Base-by-base conservation (phyloP, 345 rosid genomes). In the Psidium friedrichsthalianum region DNA sequence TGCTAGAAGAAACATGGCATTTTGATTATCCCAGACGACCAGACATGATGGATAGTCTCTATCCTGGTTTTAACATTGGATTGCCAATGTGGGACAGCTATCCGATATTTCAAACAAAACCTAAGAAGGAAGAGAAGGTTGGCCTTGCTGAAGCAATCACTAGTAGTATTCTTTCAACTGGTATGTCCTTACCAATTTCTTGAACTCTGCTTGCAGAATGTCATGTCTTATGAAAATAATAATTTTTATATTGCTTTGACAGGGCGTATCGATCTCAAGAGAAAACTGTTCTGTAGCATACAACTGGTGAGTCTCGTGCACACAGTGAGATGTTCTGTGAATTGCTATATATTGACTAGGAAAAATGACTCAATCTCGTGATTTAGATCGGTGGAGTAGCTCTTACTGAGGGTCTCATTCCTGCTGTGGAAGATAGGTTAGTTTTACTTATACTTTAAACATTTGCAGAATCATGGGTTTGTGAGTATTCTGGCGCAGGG, bases 71-170 rank as follows among this genome's bases (percentile, higher is more conserved):
- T 12, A 91, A 86, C 84, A 89, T 86, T 87, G 98, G 96, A 83
- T 86, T 92, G 86, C 92, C 96, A n/a, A 88, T 97, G 93, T 95
- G 98, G 98, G 98, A 96, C 74, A 94, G 87, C 89, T 94, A 90
- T 87, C 92, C 94, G 36, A 86, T 91, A 85, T 92, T 93, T 53
- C 85, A 93, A 85, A 83, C 87, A 64, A 95, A 93, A 90, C 95
- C 98, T 53, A 96, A 93, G 91, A 97, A 93, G 87, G 99, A 94
- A 92, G 99, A 97, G 91, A 97, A 94, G 88, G 93, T 96, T 87
- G 98, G 99, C 88, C 95, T 97, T 42, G 99, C 99, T 24, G 98
- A 97, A 92, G 99, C 98, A 81, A 93, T 96, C 86, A 88, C 93
- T 40, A 89, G 91, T 87, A 97, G 98, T 92, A 93, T 97, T 87